Evolutionary conservation across 2,329 filamentous ascomycete species (phyloP), one percentile per base, ranked within the genome.

Genomic region (Cladophialophora immunda): DNA sequence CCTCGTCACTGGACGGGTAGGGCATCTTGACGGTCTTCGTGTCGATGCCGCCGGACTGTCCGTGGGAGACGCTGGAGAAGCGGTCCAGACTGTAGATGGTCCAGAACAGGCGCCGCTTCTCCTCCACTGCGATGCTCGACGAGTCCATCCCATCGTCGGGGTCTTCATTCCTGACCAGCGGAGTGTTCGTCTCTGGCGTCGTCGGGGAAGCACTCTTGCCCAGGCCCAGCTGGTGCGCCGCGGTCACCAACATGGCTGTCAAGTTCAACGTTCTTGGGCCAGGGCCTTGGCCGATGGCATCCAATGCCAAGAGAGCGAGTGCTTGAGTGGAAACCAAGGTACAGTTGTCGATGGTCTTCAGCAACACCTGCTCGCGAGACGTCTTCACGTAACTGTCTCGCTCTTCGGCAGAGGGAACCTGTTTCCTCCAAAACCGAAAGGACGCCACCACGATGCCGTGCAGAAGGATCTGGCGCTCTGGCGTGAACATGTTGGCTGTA

Each of bases 81-180:
- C 62, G 62, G 41, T 64, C 62, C 8, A 64, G 54, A 7, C 62
- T 47, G 54, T 64, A 64, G 29, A 64, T 64, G 11, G 29, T 53
- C 62, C 62, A 64, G 62, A 64, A 64, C 1, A 64, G 62, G 7
- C 62, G 62, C 17, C 62, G 54, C 55, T 64, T 64, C 38, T 58
- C 62, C 62, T 64, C 62, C 6, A 64, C 41, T 1, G 54, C 54
- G 15, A 64, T 38, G 11, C 58, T 38, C 4, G 62, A 64, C 17
- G 29, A 25, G 11, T 27, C 62, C 5, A 27, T 27, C 41, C 62
- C 62, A n/a, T 64, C 54, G 15, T 64, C 62, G 54, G 36, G 27
- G 41, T 64, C 62, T 27, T 64, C 62, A 34, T 64, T 64, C 19
- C 62, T 64, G 17, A 64, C 62, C 5, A 64, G 54, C 1, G 62